Evolutionary conservation across 2,329 filamentous ascomycete species (phyloP), one percentile per base, ranked within the genome.

Genomic region (Botrytis elliptica): DNA sequence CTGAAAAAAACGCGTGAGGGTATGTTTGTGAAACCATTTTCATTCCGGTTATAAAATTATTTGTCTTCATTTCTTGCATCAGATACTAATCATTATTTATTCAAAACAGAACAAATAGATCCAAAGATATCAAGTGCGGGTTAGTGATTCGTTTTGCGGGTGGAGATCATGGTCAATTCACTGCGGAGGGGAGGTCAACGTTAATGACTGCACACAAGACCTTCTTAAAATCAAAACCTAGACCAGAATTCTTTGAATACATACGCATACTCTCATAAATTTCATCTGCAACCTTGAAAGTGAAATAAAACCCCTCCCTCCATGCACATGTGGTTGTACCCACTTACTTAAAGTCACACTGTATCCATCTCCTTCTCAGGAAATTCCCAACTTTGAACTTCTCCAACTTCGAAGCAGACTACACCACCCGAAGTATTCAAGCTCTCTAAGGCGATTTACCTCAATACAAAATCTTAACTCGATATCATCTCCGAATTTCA

Each of bases 401-500:
- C 36, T 62, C 6, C 33, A 16, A 62, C 22, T 3, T n/a, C 6
- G 36, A 40, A 62, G 29, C 9, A 33, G 20, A 20, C 3, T 1
- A 60, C 12, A 12, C 20, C 22, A 3, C 4, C 33, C 8, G 20
- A 33, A 25, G 7, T 6, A 5, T 14, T 36, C 29, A 10, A 60
- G 0, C 33, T 33, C 2, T 36, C 9, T 4, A 60, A n/a, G 4
- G 6, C 14, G 0, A 25, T 20, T 6, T 18, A 25, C 7, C 4
- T 6, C 0, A n/a, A 5, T 14, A 4, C 16, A 5, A 12, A 12
- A 12, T 16, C 16, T 14, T 18, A 44, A 14, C 4, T 7, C 9
- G 3, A 14, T 6, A 33, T 7, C 16, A 20, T 3, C 18, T 46
- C n/a, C 38, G 4, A 40, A 29, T 25, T 60, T 36, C 4, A 60